phyloP scores from a whole-genome alignment of 306 rosid species.

The Leucaena leucocephala region DNA sequence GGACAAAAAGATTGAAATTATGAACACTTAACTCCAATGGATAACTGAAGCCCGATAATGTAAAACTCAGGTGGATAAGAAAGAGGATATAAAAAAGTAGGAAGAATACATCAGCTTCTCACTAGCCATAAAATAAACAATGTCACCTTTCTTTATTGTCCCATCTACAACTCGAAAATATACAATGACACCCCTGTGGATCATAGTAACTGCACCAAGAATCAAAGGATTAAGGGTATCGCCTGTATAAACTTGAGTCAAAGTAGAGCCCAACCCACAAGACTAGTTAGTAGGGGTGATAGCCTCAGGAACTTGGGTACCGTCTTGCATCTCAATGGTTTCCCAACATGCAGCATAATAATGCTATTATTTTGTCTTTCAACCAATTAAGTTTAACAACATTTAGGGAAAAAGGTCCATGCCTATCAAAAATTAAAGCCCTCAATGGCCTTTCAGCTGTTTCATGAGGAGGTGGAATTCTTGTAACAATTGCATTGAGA shows the following conservation, averaged over 20 bases:
- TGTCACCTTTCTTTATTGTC: conserved; percentile 85
- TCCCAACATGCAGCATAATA: neutral
- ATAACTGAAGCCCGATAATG: conserved; percentile 13
- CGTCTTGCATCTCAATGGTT: neutral
- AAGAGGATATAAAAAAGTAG: conserved; percentile 14
- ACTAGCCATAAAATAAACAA: conserved; percentile 90
- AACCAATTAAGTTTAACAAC: conserved; percentile 24
- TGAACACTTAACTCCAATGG: conserved; percentile 14
- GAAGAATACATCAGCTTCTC: conserved; percentile 59
- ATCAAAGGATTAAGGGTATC: conserved; percentile 37
- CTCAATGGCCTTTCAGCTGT: conserved; percentile 69
- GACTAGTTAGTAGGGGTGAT: neutral
- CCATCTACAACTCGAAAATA: conserved; percentile 94
- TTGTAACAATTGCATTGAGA: conserved; percentile 73
- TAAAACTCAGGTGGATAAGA: conserved; percentile 23
- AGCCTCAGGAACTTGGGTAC: neutral
- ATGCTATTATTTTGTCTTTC: conserved; percentile 22
- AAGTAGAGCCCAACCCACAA: neutral
- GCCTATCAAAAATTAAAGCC: conserved; percentile 94
- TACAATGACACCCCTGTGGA: conserved; percentile 87
- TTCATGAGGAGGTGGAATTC: conserved; percentile 78
- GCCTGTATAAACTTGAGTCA: neutral
- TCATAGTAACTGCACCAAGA: conserved; percentile 82
- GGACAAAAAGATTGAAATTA: conserved; percentile 27
- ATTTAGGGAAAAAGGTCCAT: conserved; percentile 14